Conservation (phyloP, 1,284 basidiomycete genomes). For the Cryptococcus depauperatus region DNA sequence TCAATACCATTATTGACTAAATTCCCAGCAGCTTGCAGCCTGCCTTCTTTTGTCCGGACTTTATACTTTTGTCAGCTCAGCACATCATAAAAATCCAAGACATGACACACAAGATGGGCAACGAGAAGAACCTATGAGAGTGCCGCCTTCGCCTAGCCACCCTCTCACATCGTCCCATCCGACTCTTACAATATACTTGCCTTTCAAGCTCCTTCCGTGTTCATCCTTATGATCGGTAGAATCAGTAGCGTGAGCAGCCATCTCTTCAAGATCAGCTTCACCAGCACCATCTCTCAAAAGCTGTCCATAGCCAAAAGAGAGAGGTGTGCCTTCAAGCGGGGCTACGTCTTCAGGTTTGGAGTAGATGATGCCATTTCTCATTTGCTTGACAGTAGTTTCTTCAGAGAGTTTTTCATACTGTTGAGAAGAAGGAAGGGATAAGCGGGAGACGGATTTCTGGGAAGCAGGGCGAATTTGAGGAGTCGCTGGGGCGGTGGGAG, state of each 20-base stretch:
- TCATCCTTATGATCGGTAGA: slow-evolving; percentile 49
- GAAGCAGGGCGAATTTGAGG: slow-evolving; percentile 20
- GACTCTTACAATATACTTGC: slow-evolving; percentile 87
- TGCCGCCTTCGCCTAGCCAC: slow-evolving; percentile 93
- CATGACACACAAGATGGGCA: slow-evolving; percentile 57
- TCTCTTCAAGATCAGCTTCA: slow-evolving; percentile 51
- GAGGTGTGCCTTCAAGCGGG: slow-evolving; percentile 38
- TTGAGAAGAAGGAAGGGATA: slow-evolving; percentile 33
- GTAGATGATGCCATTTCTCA: slow-evolving; percentile 20
- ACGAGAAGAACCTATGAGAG: slow-evolving; percentile 90
- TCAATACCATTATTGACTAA: slow-evolving; percentile 94
- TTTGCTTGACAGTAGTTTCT: slow-evolving; percentile 5
- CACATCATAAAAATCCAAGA: not conserved
- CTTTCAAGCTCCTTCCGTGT: slow-evolving; percentile 59
- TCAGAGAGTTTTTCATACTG: slow-evolving; percentile 23
- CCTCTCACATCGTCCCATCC: slow-evolving; percentile 98
- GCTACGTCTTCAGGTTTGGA: slow-evolving; percentile 27
- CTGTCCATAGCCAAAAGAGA: slow-evolving; percentile 84
- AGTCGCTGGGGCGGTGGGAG: slow-evolving; percentile 25
- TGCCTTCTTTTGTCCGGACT: slow-evolving; percentile 77
- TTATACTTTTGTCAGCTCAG: not conserved
- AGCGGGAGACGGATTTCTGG: slow-evolving; percentile 24
- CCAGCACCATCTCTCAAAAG: slow-evolving; percentile 84
- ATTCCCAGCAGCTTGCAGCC: slow-evolving; percentile 77
- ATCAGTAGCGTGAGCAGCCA: slow-evolving; percentile 30